Percentiles rank a stretch among this genome's conserved stretches.
phyloP scores from a whole-genome alignment of 176 grass and related monocot species.

The Rhynchospora pubera region DNA sequence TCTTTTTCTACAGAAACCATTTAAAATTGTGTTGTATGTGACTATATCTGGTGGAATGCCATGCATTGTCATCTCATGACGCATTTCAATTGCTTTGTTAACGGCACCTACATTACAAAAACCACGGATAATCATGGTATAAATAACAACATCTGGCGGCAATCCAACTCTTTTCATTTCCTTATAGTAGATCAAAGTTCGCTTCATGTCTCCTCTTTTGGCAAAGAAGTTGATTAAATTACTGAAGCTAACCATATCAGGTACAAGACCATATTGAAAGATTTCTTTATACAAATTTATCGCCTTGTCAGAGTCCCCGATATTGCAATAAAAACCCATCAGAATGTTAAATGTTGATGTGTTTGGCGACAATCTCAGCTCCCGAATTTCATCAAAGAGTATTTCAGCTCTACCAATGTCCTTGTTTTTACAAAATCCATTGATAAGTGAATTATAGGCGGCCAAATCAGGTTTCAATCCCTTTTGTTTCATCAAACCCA shows the following conservation, averaged over 20 bases:
- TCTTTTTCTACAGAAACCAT: constrained; percentile 56
- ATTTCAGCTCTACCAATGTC: constrained; percentile 44
- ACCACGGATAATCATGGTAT: constrained; percentile 84
- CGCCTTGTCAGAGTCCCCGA: constrained; percentile 36
- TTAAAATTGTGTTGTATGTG: constrained; percentile 77
- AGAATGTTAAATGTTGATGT: constrained; percentile 74
- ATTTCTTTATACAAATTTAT: constrained; percentile 56
- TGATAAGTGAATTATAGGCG: constrained; percentile 64
- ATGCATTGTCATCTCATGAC: constrained; percentile 66
- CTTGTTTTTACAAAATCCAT: constrained; percentile 57
- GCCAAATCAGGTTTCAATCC: constrained; percentile 61
- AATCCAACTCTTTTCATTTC: constrained; percentile 57
- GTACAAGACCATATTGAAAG: constrained; percentile 29
- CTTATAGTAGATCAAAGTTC: constrained; percentile 20
- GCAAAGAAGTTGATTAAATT: constrained; percentile 65
- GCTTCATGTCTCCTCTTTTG: constrained; percentile 55
- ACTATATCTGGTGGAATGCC: constrained; percentile 81
- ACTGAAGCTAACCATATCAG: constrained; percentile 86
- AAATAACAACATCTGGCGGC: constrained; percentile 70
- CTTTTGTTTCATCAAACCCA: constrained; percentile 45
- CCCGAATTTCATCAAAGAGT: constrained; percentile 49
- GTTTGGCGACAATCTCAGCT: constrained; percentile 27
- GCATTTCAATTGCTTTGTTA: constrained; percentile 55
- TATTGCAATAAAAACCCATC: constrained; percentile 50
- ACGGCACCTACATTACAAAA: constrained; percentile 56